Base-by-base conservation (phyloP, 805 yeast species). In the Wickerhamomyces xylosicus region DNA sequence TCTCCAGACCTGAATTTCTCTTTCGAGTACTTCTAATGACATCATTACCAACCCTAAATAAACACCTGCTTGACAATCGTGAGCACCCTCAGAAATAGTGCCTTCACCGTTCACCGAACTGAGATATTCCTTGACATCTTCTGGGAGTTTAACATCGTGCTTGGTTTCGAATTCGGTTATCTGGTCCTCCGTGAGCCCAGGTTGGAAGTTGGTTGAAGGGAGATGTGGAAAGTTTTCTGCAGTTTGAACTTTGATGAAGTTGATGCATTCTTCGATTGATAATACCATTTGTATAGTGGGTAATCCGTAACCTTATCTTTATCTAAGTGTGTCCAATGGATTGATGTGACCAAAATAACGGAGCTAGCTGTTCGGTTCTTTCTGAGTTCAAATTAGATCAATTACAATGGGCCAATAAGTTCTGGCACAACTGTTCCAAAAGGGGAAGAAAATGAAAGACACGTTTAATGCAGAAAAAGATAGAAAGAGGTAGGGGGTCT, bases 1-100 rank as follows among this genome's bases (percentile, higher is more conserved):
- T 17, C 41, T 41, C 48, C 48, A 45, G 10, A 37, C 19, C 3
- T 36, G 33, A 36, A 43, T 29, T 16, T 45, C 48, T 10, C 41
- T n/a, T 19, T 32, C 27, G 17, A 45, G 43, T 2, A 35, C 45
- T n/a, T 36, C 39, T 7, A 43, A 13, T 8, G 40, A 19, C 3
- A 43, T 31, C 11, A 40, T 36, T 2, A 25, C 17, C 3, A 41
- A 29, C 9, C 48, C 48, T 13, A 45, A 21, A 16, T 39, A 41
- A 19, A 33, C 15, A 13, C 36, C 29, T 4, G 13, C 29, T 25
- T 25, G 29, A 7, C n/a, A n/a, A n/a, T n/a, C n/a, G 29, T 25
- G 8, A 9, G 29, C 5, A n/a, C 13, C 29, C 5, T 11, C 29
- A 9, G 29, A 4, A n/a, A 10, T 11, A 10, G 29, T 10, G 9